Base-by-base conservation (phyloP, 352 stramenopile species). In the Pelagophyceae sp. region DNA sequence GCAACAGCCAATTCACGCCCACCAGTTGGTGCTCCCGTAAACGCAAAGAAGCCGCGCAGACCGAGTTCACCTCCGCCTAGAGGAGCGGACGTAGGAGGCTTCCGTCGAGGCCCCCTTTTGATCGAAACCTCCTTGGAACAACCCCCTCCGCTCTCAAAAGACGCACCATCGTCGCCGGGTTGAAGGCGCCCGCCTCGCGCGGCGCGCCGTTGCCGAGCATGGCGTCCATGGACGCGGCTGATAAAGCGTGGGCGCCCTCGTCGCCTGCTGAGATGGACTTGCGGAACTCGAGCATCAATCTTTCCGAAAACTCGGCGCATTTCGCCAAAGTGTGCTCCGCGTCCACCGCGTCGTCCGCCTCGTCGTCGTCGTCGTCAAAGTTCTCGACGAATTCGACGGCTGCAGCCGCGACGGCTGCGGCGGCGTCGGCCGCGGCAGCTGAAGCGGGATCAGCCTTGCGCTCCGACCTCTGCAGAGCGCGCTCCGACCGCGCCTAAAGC, bases 1-100 rank as follows among this genome's bases (percentile, higher is more conserved):
- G 89, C 50, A 94, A 84, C 2, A 98, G 89, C 93, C 93, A 98
- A 78, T 96, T 95, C 35, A 98, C 89, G 15, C 93, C 88, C 78
- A 87, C 81, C 20, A 83, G 77, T 76, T 91, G 87, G 79, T 90
- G 91, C 31, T 67, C 38, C 38, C 33, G 67, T 11, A 74, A 37
- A 33, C 33, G 2, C 33, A 74, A 31, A 11, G 33, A 20, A 0
- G 5, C 35, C 5, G 17, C 25, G 67, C 67, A 74, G 35, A 32
- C 33, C 33, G 0, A 1, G 11, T 31, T 27, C 1, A 74, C 38
- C 37, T 74, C 67, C 2, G 33, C 38, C 67, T 51, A 11, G 67
- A n/a, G n/a, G n/a, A n/a, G n/a, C n/a, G n/a, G 50, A 61, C 50
- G 17, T 61, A 27, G 50, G 50, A 27, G 50, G 50, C 17, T 27